Evolutionary conservation across 2,329 filamentous ascomycete genomes (phyloP).

Genomic region (Blastomyces silverae): DNA sequence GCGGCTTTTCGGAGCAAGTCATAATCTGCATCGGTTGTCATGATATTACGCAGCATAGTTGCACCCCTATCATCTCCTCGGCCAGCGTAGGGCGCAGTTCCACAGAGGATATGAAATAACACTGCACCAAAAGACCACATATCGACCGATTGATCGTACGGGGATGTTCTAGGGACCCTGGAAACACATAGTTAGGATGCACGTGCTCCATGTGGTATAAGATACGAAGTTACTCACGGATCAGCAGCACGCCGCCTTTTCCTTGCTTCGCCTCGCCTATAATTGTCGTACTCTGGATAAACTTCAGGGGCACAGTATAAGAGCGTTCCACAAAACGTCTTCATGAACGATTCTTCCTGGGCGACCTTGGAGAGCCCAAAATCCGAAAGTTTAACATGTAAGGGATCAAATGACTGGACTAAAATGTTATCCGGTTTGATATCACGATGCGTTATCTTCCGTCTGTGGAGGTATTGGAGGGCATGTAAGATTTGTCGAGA

Average conservation of each 20-base stretch:
- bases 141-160: slow-evolving; percentile 88
- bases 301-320: slow-evolving; percentile 96
- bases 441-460: slow-evolving; percentile 93
- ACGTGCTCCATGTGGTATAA: slow-evolving; percentile 17
- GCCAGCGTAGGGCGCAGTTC: slow-evolving; percentile 72
- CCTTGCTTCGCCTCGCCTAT: slow-evolving; percentile 54
- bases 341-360: slow-evolving; percentile 82
- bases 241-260: slow-evolving; percentile 54
- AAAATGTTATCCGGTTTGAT: slow-evolving; percentile 98
- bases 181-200: slow-evolving; percentile 23
- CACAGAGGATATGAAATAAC: slow-evolving; percentile 76
- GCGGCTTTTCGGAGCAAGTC: slow-evolving; percentile 52
- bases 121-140: slow-evolving; percentile 96
- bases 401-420: slow-evolving; percentile 63
- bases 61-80: slow-evolving; percentile 67
- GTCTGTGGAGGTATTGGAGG: slow-evolving; percentile 74
- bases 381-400: slow-evolving; percentile 85
- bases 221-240: slow-evolving; percentile 31
- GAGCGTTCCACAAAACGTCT: slow-evolving; percentile 93
- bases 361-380: slow-evolving; percentile 96
- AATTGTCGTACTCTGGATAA: slow-evolving; percentile 72
- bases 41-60: slow-evolving; percentile 72
- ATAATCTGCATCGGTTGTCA: slow-evolving; percentile 66
- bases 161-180: slow-evolving; percentile 46
- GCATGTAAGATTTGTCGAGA: slow-evolving; percentile 65